A percentile compares a stretch with the other conserved stretches of the same genome.
Conservation (phyloP, 2,329 filamentous ascomycete species). For the Colletotrichum sojae region DNA sequence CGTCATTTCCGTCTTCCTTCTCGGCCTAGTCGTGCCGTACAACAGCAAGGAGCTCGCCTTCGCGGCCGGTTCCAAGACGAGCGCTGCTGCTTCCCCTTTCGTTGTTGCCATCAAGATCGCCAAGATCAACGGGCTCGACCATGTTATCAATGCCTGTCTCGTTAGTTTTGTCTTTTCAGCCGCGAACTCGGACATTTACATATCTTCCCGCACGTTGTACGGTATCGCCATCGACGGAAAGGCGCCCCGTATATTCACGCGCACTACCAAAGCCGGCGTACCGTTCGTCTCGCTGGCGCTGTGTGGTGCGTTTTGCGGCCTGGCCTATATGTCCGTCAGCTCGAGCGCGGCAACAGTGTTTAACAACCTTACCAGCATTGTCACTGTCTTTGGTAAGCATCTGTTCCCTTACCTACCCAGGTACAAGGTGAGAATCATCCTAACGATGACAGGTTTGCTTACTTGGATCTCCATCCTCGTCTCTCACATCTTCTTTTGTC, state of each 20-base stretch:
- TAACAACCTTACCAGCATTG: conserved; percentile 58
- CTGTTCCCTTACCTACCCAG: accelerated
- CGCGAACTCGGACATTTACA: conserved; percentile 47
- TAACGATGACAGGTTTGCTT: background rate
- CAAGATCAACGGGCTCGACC: conserved; percentile 31
- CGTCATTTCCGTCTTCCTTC: conserved; percentile 73
- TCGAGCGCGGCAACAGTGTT: conserved; percentile 55
- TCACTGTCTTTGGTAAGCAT: conserved; percentile 48
- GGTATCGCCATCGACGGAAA: conserved; percentile 57
- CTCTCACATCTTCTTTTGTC: conserved; percentile 55
- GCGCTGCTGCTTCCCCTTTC: conserved; percentile 42
- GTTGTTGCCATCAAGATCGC: conserved; percentile 33
- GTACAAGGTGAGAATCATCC: too few relatives aligned
- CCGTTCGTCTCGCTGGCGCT: conserved; percentile 56
- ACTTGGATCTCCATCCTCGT: conserved; percentile 56
- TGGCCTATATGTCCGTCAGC: conserved; percentile 58
- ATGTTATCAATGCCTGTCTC: conserved; percentile 33
- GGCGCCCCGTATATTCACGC: conserved; percentile 53
- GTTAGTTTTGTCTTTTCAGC: conserved; percentile 33
- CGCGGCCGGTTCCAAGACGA: conserved; percentile 56
- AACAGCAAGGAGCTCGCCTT: conserved; percentile 60
- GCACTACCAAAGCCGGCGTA: conserved; percentile 54
- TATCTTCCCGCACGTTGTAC: conserved; percentile 57
- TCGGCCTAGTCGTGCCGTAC: conserved; percentile 78
- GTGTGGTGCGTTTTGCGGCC: conserved; percentile 52